These are phyloP conservation scores for Lentinula boryana DNA, from an alignment of 768 basidiomycete species.

Conservation along the genomic window DNA sequence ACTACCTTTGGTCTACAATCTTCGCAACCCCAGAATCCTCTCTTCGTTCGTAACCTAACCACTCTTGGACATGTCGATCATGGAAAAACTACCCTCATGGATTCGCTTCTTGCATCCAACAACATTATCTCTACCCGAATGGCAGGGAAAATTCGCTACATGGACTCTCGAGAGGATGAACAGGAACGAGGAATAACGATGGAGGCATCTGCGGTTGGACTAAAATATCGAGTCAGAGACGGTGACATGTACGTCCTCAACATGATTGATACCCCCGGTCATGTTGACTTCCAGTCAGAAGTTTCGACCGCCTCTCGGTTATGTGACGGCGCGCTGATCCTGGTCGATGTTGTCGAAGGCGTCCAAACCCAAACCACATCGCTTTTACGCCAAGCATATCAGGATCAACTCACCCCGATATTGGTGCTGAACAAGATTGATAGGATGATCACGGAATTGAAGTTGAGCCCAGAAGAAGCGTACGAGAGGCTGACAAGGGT, in stretches of 20 bases:
- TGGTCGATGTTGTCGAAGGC: conserved; percentile 96
- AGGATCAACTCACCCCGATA: conserved; percentile 81
- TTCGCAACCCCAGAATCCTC: conserved; percentile 24
- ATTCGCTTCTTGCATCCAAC: conserved; percentile 91
- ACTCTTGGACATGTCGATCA: conserved; percentile 92
- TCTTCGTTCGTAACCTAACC: conserved; percentile 70
- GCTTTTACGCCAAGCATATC: conserved; percentile 92
- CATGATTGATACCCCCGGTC: conserved; percentile 98
- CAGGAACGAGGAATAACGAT: conserved; percentile 98
- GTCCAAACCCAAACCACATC: conserved; percentile 99
- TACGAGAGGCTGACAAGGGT: conserved; percentile 91
- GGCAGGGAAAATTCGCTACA: conserved; percentile 94
- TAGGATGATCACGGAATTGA: conserved; percentile 88
- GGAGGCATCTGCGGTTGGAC: conserved; percentile 93
- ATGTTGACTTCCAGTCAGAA: conserved; percentile 97
- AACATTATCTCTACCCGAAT: conserved; percentile 93
- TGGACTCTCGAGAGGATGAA: conserved; percentile 95
- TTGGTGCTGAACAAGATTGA: conserved; percentile 98
- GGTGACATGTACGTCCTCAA: conserved; percentile 73
- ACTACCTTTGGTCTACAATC: neutral
- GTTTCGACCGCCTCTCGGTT: conserved; percentile 91
- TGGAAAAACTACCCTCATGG: conserved; percentile 95
- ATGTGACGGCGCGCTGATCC: conserved; percentile 91
- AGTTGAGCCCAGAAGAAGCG: conserved; percentile 85
- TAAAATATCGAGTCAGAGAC: conserved; percentile 79